Evolutionary conservation across 2,329 filamentous ascomycete genomes (phyloP).

Genomic region (Colletotrichum eremochloae): DNA sequence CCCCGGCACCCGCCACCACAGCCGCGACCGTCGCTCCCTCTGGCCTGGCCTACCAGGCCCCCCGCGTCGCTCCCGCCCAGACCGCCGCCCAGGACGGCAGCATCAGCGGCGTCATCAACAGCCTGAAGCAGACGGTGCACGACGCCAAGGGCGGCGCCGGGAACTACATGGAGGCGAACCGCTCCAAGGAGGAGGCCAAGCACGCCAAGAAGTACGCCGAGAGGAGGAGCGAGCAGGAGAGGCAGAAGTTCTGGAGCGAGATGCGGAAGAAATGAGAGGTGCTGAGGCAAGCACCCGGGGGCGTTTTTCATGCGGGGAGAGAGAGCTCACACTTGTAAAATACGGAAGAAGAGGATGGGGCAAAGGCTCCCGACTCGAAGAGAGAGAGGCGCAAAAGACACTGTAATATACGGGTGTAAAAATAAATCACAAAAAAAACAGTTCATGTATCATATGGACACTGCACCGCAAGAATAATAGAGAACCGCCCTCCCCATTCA

Average conservation of each 20-base stretch:
- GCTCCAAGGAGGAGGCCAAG: constrained; percentile 52
- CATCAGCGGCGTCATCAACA: constrained; percentile 51
- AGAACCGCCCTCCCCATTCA: constrained; percentile 5
- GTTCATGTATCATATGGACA: constrained; percentile 14
- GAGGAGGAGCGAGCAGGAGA: constrained; percentile 52
- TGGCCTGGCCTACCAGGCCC: constrained; percentile 51
- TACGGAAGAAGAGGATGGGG: not conserved
- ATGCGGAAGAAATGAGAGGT: constrained; percentile 46
- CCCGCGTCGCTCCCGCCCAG: constrained; percentile 32
- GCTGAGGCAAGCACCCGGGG: constrained; percentile 43
- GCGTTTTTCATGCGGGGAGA: constrained; percentile 6
- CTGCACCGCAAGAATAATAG: constrained; percentile 24
- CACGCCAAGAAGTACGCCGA: constrained; percentile 54
- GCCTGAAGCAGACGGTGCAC: constrained; percentile 55
- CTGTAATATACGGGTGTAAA: constrained; percentile 32
- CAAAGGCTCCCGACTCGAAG: not conserved
- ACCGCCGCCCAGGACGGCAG: constrained; percentile 47
- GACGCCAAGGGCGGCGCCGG: constrained; percentile 51
- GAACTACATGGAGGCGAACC: constrained; percentile 48
- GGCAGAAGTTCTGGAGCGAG: constrained; percentile 50
- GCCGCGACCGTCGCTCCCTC: constrained; percentile 31
- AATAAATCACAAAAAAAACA: not conserved
- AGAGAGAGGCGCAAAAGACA: constrained; percentile 1
- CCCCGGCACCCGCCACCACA: constrained; percentile 39
- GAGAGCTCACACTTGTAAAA: constrained; percentile 2